Percentiles rank a stretch among this genome's conserved stretches.
Evolutionary conservation across 2,329 filamentous ascomycete species (phyloP).

Genomic region (Neophaeococcomyces aloes): DNA sequence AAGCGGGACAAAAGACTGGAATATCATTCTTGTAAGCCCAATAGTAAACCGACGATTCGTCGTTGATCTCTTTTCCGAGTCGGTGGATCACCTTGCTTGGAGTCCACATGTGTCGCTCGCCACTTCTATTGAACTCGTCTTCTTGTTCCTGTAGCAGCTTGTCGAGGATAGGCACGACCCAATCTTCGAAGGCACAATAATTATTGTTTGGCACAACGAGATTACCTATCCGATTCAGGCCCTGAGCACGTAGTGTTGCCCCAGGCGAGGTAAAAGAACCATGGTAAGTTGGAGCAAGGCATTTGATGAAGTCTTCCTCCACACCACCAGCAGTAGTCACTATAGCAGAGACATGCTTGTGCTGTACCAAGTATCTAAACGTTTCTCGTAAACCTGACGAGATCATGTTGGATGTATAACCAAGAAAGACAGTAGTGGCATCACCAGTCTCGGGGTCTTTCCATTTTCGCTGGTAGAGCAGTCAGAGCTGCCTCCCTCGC

Average conservation of each 20-base stretch:
- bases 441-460: conserved; percentile 66
- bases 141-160: conserved; percentile 91
- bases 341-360: conserved; percentile 83
- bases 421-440: conserved; percentile 86
- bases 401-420: conserved; percentile 95
- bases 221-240: conserved; percentile 92
- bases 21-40: conserved; percentile 98
- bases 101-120: conserved; percentile 75
- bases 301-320: conserved; percentile 98
- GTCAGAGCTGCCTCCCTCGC: conserved; percentile 12
- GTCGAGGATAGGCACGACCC: conserved; percentile 92
- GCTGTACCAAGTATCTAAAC: conserved; percentile 82
- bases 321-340: conserved; percentile 93
- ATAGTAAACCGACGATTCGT: conserved; percentile 86
- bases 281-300: conserved; percentile 85
- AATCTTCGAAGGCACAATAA: conserved; percentile 96
- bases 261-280: conserved; percentile 72
- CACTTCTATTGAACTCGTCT: conserved; percentile 53
- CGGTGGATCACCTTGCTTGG: conserved; percentile 84
- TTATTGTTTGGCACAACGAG: conserved; percentile 93
- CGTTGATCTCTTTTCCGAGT: conserved; percentile 85
- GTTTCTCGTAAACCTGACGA: conserved; percentile 89
- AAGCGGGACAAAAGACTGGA: conserved; percentile 88
- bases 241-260: conserved; percentile 66
- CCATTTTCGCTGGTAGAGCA: conserved; percentile 57